Base-by-base conservation (phyloP, 2,329 filamentous ascomycete genomes). In the Botrytis elliptica region DNA sequence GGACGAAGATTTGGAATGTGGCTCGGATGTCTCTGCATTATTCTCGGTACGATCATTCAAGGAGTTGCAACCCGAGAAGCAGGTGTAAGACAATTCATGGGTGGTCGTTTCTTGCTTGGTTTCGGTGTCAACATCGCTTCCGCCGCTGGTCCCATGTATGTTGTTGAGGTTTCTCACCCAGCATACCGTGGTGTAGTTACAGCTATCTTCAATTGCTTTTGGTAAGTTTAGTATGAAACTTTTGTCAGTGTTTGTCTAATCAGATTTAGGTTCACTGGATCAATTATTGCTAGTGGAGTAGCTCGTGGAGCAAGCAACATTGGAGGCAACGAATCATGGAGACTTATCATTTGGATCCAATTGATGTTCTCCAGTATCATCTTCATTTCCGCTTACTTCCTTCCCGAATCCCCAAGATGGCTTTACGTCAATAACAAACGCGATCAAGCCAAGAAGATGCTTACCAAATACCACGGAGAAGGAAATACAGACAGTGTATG, bases 341-440 rank as follows among this genome's bases (percentile, higher is more conserved):
- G 85, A 60, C 83, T 89, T 25, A 87, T 88, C 2, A 81, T 88
- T 44, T 86, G 85, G 82, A 77, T 85, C 7, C 85, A 86, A 75
- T 77, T 85, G 65, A 80, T 85, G 71, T 85, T 84, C 63, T 81
- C 84, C 5, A 80, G 80, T 1, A 76, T 88, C 40, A 85, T 89
- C 62, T 81, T 85, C 14, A 38, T 85, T 20, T 83, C 84, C 36
- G 83, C 86, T 6, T 88, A 85, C 73, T 85, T 89, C 76, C 82
- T 91, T 1, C 89, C 90, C 0, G 89, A 91, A 77, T 89, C 87
- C 4, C 90, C 90, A 2, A 82, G 89, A 73, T 91, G 88, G 88
- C 83, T 90, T 36, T 88, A 89, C 73, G 85, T 86, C 73, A 85
- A 88, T 73, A 84, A 86, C 75, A 85, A 86, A 59, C 82, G 84